These are phyloP conservation scores for Rhizomucor miehei DNA, from an alignment of 371 early-diverging fungal genomes.

Conservation along the genomic window DNA sequence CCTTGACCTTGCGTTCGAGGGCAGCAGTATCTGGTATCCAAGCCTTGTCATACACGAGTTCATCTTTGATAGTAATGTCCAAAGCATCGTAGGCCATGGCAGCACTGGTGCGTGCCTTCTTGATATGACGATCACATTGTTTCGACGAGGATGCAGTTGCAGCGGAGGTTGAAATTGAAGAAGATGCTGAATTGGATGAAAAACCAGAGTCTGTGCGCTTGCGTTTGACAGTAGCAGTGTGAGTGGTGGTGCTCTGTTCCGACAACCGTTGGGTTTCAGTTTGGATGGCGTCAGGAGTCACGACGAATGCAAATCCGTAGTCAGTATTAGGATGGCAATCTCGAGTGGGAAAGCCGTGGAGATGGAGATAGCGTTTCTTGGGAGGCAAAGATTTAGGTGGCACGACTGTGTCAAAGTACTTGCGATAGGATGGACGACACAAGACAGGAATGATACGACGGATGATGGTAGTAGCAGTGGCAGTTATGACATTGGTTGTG, in stretches of 20 bases:
- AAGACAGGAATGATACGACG: too few relatives aligned
- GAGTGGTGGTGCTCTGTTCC: too few relatives aligned
- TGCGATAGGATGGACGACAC: neutral
- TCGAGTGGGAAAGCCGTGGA: too few relatives aligned
- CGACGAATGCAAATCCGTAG: too few relatives aligned
- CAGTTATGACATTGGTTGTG: too few relatives aligned
- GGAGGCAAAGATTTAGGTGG: too few relatives aligned
- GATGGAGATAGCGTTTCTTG: too few relatives aligned
- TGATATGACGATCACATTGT: slow-evolving; percentile 10
- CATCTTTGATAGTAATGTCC: slow-evolving; percentile 14
- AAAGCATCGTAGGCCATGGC: slow-evolving; percentile 23
- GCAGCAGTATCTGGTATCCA: slow-evolving; percentile 23
- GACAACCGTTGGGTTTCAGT: neutral
- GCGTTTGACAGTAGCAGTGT: too few relatives aligned
- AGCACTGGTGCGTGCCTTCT: slow-evolving; percentile 13
- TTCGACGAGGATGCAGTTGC: slow-evolving; percentile 5
- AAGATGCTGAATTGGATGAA: neutral
- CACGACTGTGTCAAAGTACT: too few relatives aligned
- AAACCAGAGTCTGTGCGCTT: too few relatives aligned
- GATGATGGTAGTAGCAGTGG: too few relatives aligned
- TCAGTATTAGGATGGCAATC: too few relatives aligned
- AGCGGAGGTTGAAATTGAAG: neutral
- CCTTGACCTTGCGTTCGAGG: slow-evolving; percentile 20
- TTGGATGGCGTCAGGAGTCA: neutral
- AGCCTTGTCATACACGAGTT: slow-evolving; percentile 13